These are phyloP conservation scores for Suillus bovinus DNA, from an alignment of 768 basidiomycete species.

Conservation along the genomic window DNA sequence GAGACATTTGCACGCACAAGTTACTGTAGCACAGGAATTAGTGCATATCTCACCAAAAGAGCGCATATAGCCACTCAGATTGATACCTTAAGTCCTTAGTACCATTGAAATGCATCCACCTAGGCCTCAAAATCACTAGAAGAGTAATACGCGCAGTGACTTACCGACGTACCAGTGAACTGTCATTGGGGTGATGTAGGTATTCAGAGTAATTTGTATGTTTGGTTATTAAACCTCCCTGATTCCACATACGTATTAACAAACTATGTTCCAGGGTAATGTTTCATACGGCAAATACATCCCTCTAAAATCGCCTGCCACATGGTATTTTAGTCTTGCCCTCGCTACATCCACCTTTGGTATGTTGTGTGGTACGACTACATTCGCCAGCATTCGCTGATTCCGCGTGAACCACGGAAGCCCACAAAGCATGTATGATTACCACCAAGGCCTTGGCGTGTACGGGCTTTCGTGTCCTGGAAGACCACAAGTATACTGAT, in stretches of 20 bases:
- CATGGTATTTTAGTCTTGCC: constrained; percentile 48
- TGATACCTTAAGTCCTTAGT: too few relatives aligned
- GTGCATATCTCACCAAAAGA: too few relatives aligned
- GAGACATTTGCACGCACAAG: too few relatives aligned
- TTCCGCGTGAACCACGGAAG: constrained; percentile 58
- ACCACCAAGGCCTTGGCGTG: constrained; percentile 48
- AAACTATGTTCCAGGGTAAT: constrained; percentile 56
- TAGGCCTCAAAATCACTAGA: too few relatives aligned
- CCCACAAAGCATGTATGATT: constrained; percentile 48
- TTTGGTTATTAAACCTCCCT: constrained; percentile 15
- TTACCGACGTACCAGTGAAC: too few relatives aligned
- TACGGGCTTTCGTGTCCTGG: constrained; percentile 59
- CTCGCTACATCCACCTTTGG: constrained; percentile 63
- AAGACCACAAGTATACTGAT: constrained; percentile 38
- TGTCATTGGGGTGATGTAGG: too few relatives aligned
- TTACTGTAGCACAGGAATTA: too few relatives aligned
- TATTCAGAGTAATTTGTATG: too few relatives aligned
- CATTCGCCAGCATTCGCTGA: constrained; percentile 69
- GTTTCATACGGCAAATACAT: constrained; percentile 59
- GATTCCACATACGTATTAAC: constrained; percentile 6
- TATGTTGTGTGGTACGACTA: constrained; percentile 30
- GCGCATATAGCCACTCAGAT: too few relatives aligned
- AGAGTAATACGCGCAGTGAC: too few relatives aligned
- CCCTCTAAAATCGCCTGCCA: constrained; percentile 16
- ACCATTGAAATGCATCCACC: too few relatives aligned